Evolutionary conservation across 768 basidiomycete species (phyloP), one percentile per base, ranked within the genome.

Genomic region (Pulveroboletus sp.): DNA sequence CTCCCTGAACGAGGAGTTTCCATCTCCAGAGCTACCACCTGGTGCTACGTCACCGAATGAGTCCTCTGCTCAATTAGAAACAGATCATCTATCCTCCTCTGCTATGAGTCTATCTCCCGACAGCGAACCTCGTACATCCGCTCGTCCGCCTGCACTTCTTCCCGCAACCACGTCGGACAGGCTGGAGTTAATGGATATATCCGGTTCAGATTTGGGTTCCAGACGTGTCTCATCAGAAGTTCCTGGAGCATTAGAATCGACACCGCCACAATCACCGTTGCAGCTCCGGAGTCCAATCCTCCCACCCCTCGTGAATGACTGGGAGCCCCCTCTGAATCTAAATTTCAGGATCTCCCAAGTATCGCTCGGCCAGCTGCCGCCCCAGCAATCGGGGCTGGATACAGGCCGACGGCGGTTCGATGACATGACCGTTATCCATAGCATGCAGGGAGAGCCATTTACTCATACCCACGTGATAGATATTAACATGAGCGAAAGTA

Each of bases 401-500:
- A 17, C 33, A 11, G 18, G 2, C 21, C 44, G n/a, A 28, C 32
- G 14, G 5, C 56, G 56, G 42, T 62, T 58, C 21, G 57, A 40
- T 15, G 31, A 55, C 10, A 69, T 56, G 54, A 44, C 49, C 9
- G 40, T 67, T 21, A 49, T 67, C 33, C 47, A 59, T 9, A 42
- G 39, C 38, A 44, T 24, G 11, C 57, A 49, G 28, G 65, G 61
- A 24, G 58, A 52, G 18, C 32, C 65, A 31, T 59, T 58, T 46
- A 37, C 55, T 14, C 47, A 56, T 50, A 44, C 51, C 26, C 60
- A 65, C 27, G 12, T 31, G 21, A 47, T 68, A n/a, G 57, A 59
- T 8, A 62, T 74, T 51, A 43, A 47, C 26, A 58, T 76, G 47
- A 55, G 57, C 24, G 62, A 71, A 21, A 48, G 53, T 12, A 54